phyloP scores from a whole-genome alignment of 2,329 filamentous ascomycete genomes.

The Orbilia oligospora region DNA sequence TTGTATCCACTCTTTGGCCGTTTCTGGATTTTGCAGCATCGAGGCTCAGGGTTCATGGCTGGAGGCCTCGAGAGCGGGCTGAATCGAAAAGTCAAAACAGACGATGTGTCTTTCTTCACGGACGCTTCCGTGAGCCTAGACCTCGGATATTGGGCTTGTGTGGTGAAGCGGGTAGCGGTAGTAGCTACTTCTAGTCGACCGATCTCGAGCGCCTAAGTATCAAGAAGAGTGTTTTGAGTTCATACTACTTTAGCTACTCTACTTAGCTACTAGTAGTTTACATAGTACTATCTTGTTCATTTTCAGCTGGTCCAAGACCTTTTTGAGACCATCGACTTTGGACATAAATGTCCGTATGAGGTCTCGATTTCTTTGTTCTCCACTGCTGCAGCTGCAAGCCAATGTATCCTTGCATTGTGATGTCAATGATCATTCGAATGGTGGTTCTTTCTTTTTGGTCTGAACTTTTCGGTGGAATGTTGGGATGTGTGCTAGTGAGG shows the following conservation, averaged over 20 bases:
- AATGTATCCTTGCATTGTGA: slow-evolving; percentile 52
- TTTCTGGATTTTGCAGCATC: slow-evolving; percentile 18
- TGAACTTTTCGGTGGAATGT: slow-evolving; percentile 52
- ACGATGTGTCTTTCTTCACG: slow-evolving; percentile 31
- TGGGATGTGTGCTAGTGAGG: slow-evolving; percentile 8
- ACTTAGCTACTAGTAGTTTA: not conserved
- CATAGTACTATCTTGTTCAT: not conserved
- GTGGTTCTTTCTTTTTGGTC: slow-evolving; percentile 40
- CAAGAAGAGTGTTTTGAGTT: slow-evolving; percentile 25
- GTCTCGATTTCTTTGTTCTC: slow-evolving; percentile 18
- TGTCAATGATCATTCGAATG: slow-evolving; percentile 51
- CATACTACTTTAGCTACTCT: not conserved
- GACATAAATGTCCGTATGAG: slow-evolving; percentile 6
- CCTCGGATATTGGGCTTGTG: slow-evolving; percentile 27
- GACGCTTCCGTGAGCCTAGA: slow-evolving; percentile 31
- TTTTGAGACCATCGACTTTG: not conserved
- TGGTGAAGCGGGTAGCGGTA: slow-evolving; percentile 21
- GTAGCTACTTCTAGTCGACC: slow-evolving; percentile 6
- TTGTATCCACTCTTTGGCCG: slow-evolving; percentile 27
- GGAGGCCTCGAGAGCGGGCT: slow-evolving; percentile 19
- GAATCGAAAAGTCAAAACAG: slow-evolving; percentile 32
- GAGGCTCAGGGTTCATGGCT: slow-evolving; percentile 36
- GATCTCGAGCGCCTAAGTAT: slow-evolving; percentile 10
- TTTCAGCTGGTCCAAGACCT: slow-evolving; percentile 14
- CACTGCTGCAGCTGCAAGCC: slow-evolving; percentile 15